Conservation (phyloP, 2,329 filamentous ascomycete species). For the Colletotrichum falcatum region DNA sequence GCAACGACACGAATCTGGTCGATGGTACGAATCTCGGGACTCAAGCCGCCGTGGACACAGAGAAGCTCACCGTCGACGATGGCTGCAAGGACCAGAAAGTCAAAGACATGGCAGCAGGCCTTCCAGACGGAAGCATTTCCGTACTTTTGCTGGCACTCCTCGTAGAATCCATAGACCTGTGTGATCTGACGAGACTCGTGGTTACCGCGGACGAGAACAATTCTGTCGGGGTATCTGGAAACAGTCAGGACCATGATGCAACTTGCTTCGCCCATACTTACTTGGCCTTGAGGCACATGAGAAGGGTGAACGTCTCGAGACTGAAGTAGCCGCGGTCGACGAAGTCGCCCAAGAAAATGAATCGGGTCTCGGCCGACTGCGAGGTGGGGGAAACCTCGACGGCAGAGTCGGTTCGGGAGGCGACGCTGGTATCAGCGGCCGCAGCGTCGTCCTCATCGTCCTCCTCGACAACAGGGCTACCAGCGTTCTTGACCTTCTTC, state of each 20-base stretch:
- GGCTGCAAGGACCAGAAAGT: slow-evolving; percentile 95
- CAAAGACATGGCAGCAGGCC: slow-evolving; percentile 99
- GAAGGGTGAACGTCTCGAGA: slow-evolving; percentile 95
- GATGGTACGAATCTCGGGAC: slow-evolving; percentile 93
- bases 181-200: slow-evolving; percentile 98
- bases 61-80: slow-evolving; percentile 99
- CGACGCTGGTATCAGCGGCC: slow-evolving; percentile 54
- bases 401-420: slow-evolving; percentile 50
- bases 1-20: slow-evolving; percentile 99
- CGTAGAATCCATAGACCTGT: slow-evolving; percentile 99
- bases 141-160: slow-evolving; percentile 97
- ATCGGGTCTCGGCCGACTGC: slow-evolving; percentile 66
- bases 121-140: slow-evolving; percentile 99
- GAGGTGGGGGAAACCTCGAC: slow-evolving; percentile 51
- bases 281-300: slow-evolving; percentile 92
- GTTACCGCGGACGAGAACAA: slow-evolving; percentile 96
- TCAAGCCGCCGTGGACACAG: slow-evolving; percentile 93
- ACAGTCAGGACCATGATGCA: slow-evolving; percentile 43
- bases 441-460: slow-evolving; percentile 63
- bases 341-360: slow-evolving; percentile 84
- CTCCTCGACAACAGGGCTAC: slow-evolving; percentile 60
- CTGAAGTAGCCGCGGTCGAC: slow-evolving; percentile 98
- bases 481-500: slow-evolving; percentile 82
- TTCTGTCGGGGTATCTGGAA: slow-evolving; percentile 87
- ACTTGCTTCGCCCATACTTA: slow-evolving; percentile 48